Evolutionary conservation across 352 stramenopile species (phyloP), one percentile per base, ranked within the genome.

Genomic region (Phytophthora sojae): DNA sequence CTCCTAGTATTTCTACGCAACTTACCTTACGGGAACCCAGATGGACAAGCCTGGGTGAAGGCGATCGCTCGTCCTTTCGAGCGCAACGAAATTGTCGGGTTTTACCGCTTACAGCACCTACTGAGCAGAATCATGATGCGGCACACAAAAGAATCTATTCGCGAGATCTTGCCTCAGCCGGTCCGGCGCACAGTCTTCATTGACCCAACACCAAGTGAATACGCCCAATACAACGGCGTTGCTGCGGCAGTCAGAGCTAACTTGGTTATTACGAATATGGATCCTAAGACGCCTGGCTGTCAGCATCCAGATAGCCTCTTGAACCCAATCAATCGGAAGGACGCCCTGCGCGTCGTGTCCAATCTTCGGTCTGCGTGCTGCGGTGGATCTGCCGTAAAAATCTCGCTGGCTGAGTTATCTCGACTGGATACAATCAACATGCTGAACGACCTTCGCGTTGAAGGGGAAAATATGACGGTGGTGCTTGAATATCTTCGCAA

Each of bases 71-170:
- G 69, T 37, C 89, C 87, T 29, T 96, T 96, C 42, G 87, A 96
- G 57, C 63, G 68, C 21, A 85, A 90, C 58, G 70, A 87, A 3
- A 56, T 69, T 8, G 70, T 87, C 15, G 88, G 75, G 1, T 94
- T 90, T 53, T 76, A 91, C 42, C 88, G 93, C 19, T 63, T 99
- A 6, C 81, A 89, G 57, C 82, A 91, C 25, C 60, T 98, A 14
- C 69, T 99, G 6, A 93, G 87, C 35, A 82, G 91, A 37, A 89
- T 98, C 19, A 99, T 99, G 97, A 86, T 99, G 45, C 84, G 97
- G 2, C 97, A 99, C 66, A 98, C 95, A 4, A 99, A 99, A 66
- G 67, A 83, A 6, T 97, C 97, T 15, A 90, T 99, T 25, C 67
- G 61, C 7, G 70, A 77, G 11, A 82, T 91, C n/a, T 75, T 93